Conservation (phyloP, 208 protist species). For the Jaenimonas drosophilae region DNA sequence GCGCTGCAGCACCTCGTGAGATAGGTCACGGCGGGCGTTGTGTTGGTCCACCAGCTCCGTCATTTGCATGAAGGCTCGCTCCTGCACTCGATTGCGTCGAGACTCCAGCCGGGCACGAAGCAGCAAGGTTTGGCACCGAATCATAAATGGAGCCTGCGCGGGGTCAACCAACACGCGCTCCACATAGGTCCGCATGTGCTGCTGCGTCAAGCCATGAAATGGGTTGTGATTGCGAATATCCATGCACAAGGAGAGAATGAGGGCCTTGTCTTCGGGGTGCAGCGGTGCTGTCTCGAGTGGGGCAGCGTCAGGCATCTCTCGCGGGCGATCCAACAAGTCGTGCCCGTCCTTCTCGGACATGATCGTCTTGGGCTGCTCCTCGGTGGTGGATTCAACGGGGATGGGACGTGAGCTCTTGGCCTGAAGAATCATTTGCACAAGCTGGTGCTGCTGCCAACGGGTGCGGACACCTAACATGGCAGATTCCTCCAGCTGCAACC, state of each 20-base stretch:
- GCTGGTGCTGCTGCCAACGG: slow-evolving; percentile 82
- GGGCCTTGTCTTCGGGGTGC: slow-evolving; percentile 76
- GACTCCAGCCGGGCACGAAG: slow-evolving; percentile 69
- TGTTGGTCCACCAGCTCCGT: slow-evolving; percentile 85
- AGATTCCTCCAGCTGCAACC: slow-evolving; percentile 58
- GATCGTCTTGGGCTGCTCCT: slow-evolving; percentile 32
- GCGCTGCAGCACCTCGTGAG: slow-evolving; percentile 28
- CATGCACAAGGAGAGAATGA: slow-evolving; percentile 77
- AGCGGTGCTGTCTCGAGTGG: slow-evolving; percentile 34
- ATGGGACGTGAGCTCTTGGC: slow-evolving; percentile 30
- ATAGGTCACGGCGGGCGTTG: slow-evolving; percentile 36
- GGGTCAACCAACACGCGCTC: slow-evolving; percentile 78
- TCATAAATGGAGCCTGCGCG: slow-evolving; percentile 52
- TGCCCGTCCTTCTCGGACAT: slow-evolving; percentile 78
- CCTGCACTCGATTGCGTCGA: slow-evolving; percentile 60
- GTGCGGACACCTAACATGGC: slow-evolving; percentile 85
- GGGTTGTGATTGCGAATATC: slow-evolving; percentile 87
- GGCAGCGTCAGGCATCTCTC: slow-evolving; percentile 30
- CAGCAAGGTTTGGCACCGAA: slow-evolving; percentile 66
- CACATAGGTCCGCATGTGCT: slow-evolving; percentile 87
- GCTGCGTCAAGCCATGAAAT: slow-evolving; percentile 75
- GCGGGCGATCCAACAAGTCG: slow-evolving; percentile 72
- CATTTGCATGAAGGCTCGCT: slow-evolving; percentile 85
- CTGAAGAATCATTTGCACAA: slow-evolving; percentile 77
- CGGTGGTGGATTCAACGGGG: slow-evolving; percentile 12